phyloP scores from a whole-genome alignment of 1,284 basidiomycete species.

The Gomphus bonarii region DNA sequence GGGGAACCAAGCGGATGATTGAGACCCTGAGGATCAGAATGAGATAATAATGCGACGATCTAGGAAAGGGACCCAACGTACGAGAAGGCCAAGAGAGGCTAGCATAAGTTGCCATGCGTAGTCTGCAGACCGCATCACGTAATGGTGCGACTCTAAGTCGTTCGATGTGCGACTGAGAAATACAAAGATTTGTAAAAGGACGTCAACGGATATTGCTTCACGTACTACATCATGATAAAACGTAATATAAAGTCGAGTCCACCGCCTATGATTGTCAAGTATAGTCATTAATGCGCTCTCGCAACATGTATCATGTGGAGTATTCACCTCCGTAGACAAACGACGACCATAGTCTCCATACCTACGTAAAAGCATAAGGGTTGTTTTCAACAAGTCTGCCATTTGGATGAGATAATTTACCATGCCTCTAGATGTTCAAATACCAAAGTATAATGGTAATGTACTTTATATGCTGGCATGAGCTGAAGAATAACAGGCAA shows the following conservation, averaged over 20 bases:
- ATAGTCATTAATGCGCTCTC: not conserved
- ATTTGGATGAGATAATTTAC: conserved; percentile 8
- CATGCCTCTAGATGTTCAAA: conserved; percentile 43
- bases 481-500: conserved; percentile 50
- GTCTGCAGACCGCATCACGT: conserved; percentile 51
- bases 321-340: conserved; percentile 69
- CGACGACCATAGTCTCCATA: conserved; percentile 71
- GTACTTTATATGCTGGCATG: conserved; percentile 41
- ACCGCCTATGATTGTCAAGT: conserved; percentile 27
- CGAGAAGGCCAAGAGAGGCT: conserved; percentile 46
- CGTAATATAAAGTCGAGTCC: conserved; percentile 64
- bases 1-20: conserved; percentile 55
- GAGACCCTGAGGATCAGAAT: conserved; percentile 28
- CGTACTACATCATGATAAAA: conserved; percentile 69
- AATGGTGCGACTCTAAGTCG: conserved; percentile 56
- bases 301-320: not conserved
- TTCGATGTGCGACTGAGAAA: conserved; percentile 47
- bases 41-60: not conserved
- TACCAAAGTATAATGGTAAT: conserved; percentile 46
- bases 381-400: not conserved
- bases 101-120: conserved; percentile 65
- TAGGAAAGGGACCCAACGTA: conserved; percentile 25
- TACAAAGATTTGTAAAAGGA: not conserved
- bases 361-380: conserved; percentile 26
- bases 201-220: conserved; percentile 9